phyloP scores from a whole-genome alignment of 2,329 filamentous ascomycete genomes.

The Monilinia polystroma region DNA sequence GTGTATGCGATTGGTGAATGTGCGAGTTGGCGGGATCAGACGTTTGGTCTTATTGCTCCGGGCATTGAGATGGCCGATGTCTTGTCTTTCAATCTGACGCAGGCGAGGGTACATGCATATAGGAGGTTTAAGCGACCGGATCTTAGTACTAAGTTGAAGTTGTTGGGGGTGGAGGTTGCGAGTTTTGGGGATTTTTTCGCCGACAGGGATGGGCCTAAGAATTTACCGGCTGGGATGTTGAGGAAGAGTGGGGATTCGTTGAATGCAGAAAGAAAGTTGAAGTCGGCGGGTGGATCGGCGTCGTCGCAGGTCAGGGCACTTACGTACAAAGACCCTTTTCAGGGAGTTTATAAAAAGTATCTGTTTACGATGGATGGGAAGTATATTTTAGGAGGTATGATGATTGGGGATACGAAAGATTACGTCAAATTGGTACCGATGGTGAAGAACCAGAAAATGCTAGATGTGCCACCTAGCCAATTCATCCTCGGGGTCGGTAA shows the following conservation, averaged over 20 bases:
- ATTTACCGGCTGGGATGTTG: conserved; percentile 61
- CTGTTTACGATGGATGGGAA: conserved; percentile 87
- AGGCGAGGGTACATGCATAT: conserved; percentile 69
- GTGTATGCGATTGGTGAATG: conserved; percentile 91
- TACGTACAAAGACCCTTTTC: conserved; percentile 86
- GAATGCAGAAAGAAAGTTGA: conserved; percentile 45
- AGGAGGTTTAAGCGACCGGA: conserved; percentile 78
- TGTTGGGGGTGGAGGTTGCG: conserved; percentile 86
- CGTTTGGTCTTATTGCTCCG: conserved; percentile 84
- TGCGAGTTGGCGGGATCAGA: conserved; percentile 83
- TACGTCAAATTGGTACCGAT: conserved; percentile 87
- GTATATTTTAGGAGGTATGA: conserved; percentile 91
- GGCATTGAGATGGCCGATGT: conserved; percentile 93
- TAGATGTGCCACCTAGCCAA: conserved; percentile 76
- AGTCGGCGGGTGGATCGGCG: conserved; percentile 53
- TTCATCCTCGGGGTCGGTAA: conserved; percentile 79
- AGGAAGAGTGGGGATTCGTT: conserved; percentile 46
- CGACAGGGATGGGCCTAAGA: conserved; percentile 76
- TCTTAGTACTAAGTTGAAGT: conserved; percentile 86
- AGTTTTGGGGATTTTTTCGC: conserved; percentile 95
- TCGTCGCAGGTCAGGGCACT: conserved; percentile 72
- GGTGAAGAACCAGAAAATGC: conserved; percentile 77
- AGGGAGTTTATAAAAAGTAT: conserved; percentile 90
- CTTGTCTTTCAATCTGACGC: conserved; percentile 85
- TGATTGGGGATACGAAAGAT: conserved; percentile 90